Evolutionary conservation across 1,284 basidiomycete species (phyloP).

Genomic region (Anthracocystis panici-leucophaei): DNA sequence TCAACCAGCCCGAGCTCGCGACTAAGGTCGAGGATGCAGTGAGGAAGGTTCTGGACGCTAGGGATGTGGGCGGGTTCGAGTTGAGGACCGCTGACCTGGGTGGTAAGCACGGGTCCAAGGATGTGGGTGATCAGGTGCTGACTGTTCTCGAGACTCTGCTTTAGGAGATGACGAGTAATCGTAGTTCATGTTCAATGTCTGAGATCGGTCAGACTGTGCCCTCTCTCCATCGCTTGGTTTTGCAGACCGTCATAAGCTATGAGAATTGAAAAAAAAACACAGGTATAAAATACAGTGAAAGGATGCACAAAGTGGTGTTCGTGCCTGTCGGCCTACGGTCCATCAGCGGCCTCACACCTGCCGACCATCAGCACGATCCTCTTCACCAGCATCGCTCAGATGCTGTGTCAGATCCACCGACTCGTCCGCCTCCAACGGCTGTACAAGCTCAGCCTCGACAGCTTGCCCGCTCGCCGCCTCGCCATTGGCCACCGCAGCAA

Average conservation of each 20-base stretch:
- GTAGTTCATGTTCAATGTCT: too few species aligned
- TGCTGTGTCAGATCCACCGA: constrained; percentile 33
- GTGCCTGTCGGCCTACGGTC: too few species aligned
- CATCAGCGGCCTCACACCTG: constrained; percentile 15
- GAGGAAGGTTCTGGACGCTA: constrained; percentile 84
- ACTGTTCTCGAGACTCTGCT: constrained; percentile 80
- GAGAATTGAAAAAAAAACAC: neutral
- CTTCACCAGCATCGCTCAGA: constrained; percentile 11
- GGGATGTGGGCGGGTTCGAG: constrained; percentile 80
- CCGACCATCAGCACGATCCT: constrained; percentile 10
- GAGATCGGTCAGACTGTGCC: too few species aligned
- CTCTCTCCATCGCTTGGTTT: too few species aligned
- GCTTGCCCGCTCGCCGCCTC: neutral
- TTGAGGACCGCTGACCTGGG: constrained; percentile 89
- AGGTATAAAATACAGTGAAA: constrained; percentile 13
- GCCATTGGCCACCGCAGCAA: neutral
- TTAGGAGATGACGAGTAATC: constrained; percentile 9
- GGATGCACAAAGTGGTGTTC: neutral
- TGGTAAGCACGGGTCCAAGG: constrained; percentile 79
- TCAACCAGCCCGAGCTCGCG: constrained; percentile 82
- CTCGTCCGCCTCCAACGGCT: constrained; percentile 5
- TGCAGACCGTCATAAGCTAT: neutral
- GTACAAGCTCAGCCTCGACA: neutral
- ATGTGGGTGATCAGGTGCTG: constrained; percentile 87
- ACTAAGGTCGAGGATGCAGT: constrained; percentile 88